Evolutionary conservation across 2,329 filamentous ascomycete genomes (phyloP).

Genomic region (Cladobotryum mycophilum): DNA sequence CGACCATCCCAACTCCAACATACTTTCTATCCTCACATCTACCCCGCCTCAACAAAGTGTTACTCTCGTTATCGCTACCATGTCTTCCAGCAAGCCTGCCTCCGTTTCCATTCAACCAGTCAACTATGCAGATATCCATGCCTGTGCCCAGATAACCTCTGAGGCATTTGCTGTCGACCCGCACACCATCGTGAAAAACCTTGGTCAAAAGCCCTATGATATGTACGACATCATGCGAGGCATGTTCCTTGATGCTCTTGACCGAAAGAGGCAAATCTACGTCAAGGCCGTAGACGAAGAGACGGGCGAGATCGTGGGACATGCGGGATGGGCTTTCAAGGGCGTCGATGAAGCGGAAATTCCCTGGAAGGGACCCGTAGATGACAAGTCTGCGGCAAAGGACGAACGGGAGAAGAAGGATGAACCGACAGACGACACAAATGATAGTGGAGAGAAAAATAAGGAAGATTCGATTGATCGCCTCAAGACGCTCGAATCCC

Average conservation of each 20-base stretch:
- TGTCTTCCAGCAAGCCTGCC: background rate
- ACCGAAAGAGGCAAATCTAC: slow-evolving; percentile 6
- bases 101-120: slow-evolving; percentile 8
- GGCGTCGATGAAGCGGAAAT: slow-evolving; percentile 1
- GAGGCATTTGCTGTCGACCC: slow-evolving; percentile 10
- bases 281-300: slow-evolving; percentile 10
- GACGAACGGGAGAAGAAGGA: background rate
- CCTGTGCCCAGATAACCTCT: slow-evolving; percentile 7
- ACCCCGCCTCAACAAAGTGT: no score
- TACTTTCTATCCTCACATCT: no score
- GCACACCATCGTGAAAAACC: slow-evolving; percentile 12
- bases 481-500: slow-evolving; percentile 7
- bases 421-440: background rate
- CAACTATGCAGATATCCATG: slow-evolving; percentile 10
- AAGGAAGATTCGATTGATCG: slow-evolving; percentile 7
- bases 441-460: background rate
- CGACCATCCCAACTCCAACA: no score
- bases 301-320: slow-evolving; percentile 7
- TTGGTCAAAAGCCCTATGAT: slow-evolving; percentile 11
- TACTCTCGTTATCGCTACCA: no score
- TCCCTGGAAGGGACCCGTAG: slow-evolving; percentile 1
- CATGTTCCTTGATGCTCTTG: slow-evolving; percentile 4
- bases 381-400: slow-evolving; percentile 3
- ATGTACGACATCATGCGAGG: slow-evolving; percentile 9
- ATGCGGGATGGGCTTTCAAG: slow-evolving; percentile 11